Evolutionary conservation across 768 basidiomycete species (phyloP).

Genomic region (Amanita brunnescens): DNA sequence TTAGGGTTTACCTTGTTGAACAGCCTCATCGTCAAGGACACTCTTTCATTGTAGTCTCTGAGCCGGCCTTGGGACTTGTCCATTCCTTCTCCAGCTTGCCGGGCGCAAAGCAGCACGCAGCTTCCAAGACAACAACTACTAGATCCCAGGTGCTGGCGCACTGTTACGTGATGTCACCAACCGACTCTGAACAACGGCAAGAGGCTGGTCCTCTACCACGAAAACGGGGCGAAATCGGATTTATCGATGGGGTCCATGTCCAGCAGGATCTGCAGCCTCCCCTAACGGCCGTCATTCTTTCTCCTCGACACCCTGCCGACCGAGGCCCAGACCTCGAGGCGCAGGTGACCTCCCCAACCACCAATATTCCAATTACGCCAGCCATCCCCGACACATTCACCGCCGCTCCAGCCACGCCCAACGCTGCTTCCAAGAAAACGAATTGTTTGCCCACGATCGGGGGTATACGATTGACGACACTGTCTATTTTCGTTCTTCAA

Average conservation of each 20-base stretch:
- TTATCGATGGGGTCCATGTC: constrained; percentile 31
- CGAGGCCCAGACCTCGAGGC: constrained; percentile 15
- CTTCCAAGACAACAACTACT: too few relatives aligned
- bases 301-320: constrained; percentile 48
- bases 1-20: constrained; percentile 1
- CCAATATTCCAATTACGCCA: constrained; percentile 11
- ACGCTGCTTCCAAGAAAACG: constrained; percentile 11
- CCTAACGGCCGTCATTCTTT: constrained; percentile 18
- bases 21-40: not conserved
- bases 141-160: not conserved
- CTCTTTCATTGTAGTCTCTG: not conserved
- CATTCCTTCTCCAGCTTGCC: constrained; percentile 25
- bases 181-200: constrained; percentile 18
- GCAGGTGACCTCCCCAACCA: constrained; percentile 8
- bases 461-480: constrained; percentile 39
- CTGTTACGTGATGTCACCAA: not conserved
- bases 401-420: constrained; percentile 8
- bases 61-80: not conserved
- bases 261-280: constrained; percentile 7
- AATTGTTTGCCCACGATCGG: constrained; percentile 21
- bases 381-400: constrained; percentile 9
- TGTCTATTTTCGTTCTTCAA: constrained; percentile 35
- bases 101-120: constrained; percentile 28
- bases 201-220: constrained; percentile 56
- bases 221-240: constrained; percentile 64